These are phyloP conservation scores for Plectosphaerella sp. DNA, from an alignment of 2,329 filamentous ascomycete species.

Conservation along the genomic window DNA sequence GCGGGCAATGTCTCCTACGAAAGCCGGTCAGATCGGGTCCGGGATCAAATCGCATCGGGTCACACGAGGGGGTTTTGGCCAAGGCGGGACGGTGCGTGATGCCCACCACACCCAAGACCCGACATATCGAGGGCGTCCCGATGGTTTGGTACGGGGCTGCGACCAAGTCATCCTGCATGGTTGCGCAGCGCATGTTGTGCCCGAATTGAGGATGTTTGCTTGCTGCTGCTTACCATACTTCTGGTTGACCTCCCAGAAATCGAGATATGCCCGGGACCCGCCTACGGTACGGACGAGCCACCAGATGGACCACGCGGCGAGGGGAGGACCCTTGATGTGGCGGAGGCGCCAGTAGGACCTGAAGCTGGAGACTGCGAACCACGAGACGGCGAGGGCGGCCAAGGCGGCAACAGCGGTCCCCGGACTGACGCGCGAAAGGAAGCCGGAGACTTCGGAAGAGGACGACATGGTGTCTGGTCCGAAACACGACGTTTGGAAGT, in stretches of 20 bases:
- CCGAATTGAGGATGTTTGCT: neutral
- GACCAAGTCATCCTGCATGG: neutral
- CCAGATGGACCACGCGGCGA: constrained; percentile 20
- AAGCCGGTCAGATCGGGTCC: no score
- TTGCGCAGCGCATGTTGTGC: neutral
- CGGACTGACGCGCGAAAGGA: no score
- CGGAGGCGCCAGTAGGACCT: constrained; percentile 13
- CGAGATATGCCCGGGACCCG: constrained; percentile 24
- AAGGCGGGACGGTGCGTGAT: neutral
- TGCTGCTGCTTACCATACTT: constrained; percentile 23
- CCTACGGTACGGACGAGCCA: constrained; percentile 20
- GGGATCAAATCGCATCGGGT: no score
- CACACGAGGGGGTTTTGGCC: no score
- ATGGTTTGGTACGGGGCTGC: neutral
- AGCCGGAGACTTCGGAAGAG: no score
- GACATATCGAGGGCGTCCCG: neutral
- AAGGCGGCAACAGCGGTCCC: no score
- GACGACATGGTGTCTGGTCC: no score
- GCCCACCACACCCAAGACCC: neutral
- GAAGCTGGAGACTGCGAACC: neutral
- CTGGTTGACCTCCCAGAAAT: constrained; percentile 26
- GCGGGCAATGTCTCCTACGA: constrained; percentile 29
- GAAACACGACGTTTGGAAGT: no score
- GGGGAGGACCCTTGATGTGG: constrained; percentile 22
- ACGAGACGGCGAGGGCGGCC: neutral